phyloP scores from a whole-genome alignment of 257 asterid species.

The Lavandula angustifolia region DNA sequence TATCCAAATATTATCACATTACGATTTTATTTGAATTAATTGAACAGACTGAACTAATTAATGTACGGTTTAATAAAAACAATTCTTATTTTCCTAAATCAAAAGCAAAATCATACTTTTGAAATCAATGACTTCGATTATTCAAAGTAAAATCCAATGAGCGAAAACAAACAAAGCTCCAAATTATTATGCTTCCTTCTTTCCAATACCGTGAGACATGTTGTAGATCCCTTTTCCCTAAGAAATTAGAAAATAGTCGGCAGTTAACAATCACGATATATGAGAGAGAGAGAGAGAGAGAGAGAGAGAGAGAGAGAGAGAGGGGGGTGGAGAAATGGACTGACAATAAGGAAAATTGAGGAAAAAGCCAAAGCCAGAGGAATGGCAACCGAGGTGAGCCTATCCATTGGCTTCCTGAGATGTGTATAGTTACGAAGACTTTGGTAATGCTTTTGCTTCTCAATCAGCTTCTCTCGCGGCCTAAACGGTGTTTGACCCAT shows the following conservation, averaged over 20 bases:
- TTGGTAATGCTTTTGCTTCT: neutral
- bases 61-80: neutral
- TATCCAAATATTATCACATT: too few species aligned
- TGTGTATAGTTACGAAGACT: neutral
- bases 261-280: too few species aligned
- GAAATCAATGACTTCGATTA: too few species aligned
- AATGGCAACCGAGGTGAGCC: neutral
- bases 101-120: neutral
- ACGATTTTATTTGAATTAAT: too few species aligned
- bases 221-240: neutral
- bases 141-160: neutral
- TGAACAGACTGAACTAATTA: too few species aligned
- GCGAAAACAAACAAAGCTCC: neutral
- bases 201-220: neutral
- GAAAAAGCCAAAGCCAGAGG: neutral
- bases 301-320: too few species aligned
- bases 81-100: neutral
- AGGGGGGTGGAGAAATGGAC: too few species aligned
- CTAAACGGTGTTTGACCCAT: neutral
- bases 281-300: too few species aligned
- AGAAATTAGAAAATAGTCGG: too few species aligned
- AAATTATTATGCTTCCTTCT: neutral
- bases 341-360: neutral
- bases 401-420: neutral
- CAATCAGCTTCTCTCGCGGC: neutral